Evolutionary conservation across 495 filamentous ascomycete genomes (phyloP), one percentile per base, ranked within the genome.

Genomic region (Annulohypoxylon stygium): DNA sequence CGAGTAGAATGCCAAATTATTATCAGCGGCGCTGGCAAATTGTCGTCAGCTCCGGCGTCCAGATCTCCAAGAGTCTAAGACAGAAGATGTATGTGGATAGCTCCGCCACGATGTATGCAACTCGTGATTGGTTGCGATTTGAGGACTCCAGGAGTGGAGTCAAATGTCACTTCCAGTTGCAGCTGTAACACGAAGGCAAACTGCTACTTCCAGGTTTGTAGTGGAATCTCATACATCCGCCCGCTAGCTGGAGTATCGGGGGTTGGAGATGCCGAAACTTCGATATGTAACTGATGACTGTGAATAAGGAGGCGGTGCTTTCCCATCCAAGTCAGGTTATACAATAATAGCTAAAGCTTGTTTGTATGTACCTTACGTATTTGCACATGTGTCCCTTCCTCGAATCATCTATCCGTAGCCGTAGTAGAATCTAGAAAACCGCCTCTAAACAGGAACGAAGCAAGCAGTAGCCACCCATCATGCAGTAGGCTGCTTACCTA

Each of bases 341-440:
- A 30, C 30, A 45, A 55, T 45, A 65, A 39, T 23, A 5, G 11
- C 18, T 2, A 20, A 54, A 11, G 2, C n/a, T 18, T 33, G 16
- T 64, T 58, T 33, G 51, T 51, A 62, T 33, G 51, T 58, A 62
- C n/a, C 43, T 55, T 55, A 66, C 45, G 43, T 64, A 53, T 45
- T 5, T 45, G 12, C 39, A n/a, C 39, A 43, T 14, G 39, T 43
- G 18, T 50, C 53, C 58, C 51, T 63, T 34, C 67, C 25, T 64
- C 69, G 48, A 61, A 71, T 71, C 64, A 67, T 62, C 59, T 53
- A 45, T 14, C 43, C 51, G 18, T 65, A 54, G 12, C 4, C 5
- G 43, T 23, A 57, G 61, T 36, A 69, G 61, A 74, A 74, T 74
- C 71, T 61, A 74, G 65, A 69, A 68, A 34, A 26, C 12, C 9